Percentiles rank a stretch among this genome's conserved stretches.
These are phyloP conservation scores for Trypanosoma melophagium DNA, from an alignment of 208 protist genomes.

Conservation along the genomic window DNA sequence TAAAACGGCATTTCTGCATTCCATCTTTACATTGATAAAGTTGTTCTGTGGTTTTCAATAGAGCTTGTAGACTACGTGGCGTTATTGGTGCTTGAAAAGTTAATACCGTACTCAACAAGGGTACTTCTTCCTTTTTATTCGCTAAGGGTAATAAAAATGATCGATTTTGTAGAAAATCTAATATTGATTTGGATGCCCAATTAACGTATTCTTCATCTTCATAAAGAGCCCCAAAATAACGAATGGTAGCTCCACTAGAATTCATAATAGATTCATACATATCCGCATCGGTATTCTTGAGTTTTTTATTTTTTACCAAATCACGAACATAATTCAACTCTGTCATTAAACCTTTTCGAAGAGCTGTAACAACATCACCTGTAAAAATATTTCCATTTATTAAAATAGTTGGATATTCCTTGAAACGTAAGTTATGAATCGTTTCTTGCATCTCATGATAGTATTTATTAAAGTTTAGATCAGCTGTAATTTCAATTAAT, in stretches of 20 bases:
- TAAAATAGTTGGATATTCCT: conserved; percentile 29
- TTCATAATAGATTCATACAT: conserved; percentile 56
- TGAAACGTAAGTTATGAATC: conserved; percentile 26
- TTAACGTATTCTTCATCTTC: conserved; percentile 21
- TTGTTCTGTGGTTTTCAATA: conserved; percentile 3
- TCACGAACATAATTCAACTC: conserved; percentile 32
- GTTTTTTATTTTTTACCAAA: conserved; percentile 29
- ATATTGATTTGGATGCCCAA: conserved; percentile 15
- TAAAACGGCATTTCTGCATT: conserved; percentile 4
- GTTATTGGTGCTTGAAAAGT: conserved; percentile 1
- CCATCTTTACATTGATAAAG: conserved; percentile 18
- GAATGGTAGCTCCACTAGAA: conserved; percentile 22
- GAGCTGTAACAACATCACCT: background rate
- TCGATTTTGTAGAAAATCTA: conserved; percentile 26
- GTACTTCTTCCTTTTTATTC: background rate
- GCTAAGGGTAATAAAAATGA: conserved; percentile 18
- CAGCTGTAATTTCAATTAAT: conserved; percentile 15
- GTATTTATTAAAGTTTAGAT: conserved; percentile 31
- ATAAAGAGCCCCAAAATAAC: conserved; percentile 23
- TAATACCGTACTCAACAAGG: conserved; percentile 20
- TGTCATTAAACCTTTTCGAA: conserved; percentile 16
- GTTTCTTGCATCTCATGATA: conserved; percentile 45
- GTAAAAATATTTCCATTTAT: conserved; percentile 50
- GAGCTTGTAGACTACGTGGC: conserved; percentile 4
- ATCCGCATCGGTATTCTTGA: conserved; percentile 39